Conservation (phyloP, 371 early-diverging fungal species). For the Zancudomyces culisetae region DNA sequence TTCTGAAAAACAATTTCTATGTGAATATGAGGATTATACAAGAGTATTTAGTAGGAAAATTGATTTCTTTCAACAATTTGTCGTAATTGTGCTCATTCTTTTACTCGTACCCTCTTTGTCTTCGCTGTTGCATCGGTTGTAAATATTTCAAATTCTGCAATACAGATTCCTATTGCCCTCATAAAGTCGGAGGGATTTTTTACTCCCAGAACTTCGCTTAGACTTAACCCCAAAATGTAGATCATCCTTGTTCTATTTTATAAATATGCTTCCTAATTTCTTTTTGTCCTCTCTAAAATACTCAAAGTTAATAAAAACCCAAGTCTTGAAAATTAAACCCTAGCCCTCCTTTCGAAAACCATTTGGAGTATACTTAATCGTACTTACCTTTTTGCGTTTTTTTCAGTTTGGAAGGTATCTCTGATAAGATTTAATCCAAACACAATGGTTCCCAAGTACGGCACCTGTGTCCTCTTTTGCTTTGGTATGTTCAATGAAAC, state of each 20-base stretch:
- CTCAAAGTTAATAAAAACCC: too few relatives aligned
- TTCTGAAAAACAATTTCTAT: slow-evolving; percentile 4
- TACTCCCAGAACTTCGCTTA: slow-evolving; percentile 40
- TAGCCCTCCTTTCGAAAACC: too few relatives aligned
- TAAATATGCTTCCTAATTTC: too few relatives aligned
- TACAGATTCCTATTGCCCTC: slow-evolving; percentile 34
- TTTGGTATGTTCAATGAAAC: slow-evolving; percentile 26
- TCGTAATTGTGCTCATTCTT: background rate
- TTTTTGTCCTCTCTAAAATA: too few relatives aligned
- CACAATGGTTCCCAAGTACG: background rate
- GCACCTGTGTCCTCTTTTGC: slow-evolving; percentile 4
- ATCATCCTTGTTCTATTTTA: slow-evolving; percentile 24
- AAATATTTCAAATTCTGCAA: slow-evolving; percentile 30
- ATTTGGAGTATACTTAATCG: too few relatives aligned
- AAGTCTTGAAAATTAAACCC: too few relatives aligned
- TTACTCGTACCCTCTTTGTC: slow-evolving; percentile 10
- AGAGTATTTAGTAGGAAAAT: slow-evolving; percentile 6
- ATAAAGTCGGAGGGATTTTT: slow-evolving; percentile 39
- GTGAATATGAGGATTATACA: background rate
- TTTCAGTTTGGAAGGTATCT: slow-evolving; percentile 10
- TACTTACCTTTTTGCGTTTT: slow-evolving; percentile 14
- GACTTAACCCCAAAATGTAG: slow-evolving; percentile 39
- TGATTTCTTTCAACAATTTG: too few relatives aligned
- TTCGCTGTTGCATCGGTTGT: slow-evolving; percentile 17
- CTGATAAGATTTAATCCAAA: slow-evolving; percentile 1